Percentiles rank a stretch among this genome's conserved stretches.
Conservation (phyloP, 73 alveolate genomes). For the Paramecium sonneborni region DNA sequence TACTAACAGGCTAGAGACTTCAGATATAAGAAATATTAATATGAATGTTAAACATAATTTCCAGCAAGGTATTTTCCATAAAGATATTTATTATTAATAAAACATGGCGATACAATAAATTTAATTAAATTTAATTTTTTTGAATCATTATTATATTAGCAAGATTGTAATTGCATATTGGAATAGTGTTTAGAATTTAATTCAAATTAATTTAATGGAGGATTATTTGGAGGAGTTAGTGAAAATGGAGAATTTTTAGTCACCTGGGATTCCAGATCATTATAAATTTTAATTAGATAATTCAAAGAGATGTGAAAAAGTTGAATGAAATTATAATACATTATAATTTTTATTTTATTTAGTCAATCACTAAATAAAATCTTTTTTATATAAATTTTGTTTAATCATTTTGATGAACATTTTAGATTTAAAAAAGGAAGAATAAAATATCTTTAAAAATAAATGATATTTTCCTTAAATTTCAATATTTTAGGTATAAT, state of each 20-base stretch:
- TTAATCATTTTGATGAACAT: no score
- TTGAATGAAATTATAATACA: no score
- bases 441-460: no score
- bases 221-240: neutral
- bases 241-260: neutral
- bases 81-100: neutral
- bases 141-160: no score
- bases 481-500: no score
- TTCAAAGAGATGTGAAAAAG: neutral
- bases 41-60: no score
- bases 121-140: no score
- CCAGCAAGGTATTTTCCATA: neutral
- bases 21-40: neutral
- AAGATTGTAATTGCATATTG: no score
- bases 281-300: neutral
- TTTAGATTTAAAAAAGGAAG: no score
- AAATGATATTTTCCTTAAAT: no score
- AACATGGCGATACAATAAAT: neutral
- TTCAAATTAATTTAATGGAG: neutral
- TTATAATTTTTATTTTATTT: no score
- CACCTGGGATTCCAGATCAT: neutral
- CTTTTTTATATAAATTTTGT: no score
- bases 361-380: neutral
- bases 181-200: neutral
- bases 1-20: neutral